A percentile compares a stretch with the other conserved stretches of the same genome.
Conservation (phyloP, 2,329 filamentous ascomycete genomes). For the Claviceps spartinae region DNA sequence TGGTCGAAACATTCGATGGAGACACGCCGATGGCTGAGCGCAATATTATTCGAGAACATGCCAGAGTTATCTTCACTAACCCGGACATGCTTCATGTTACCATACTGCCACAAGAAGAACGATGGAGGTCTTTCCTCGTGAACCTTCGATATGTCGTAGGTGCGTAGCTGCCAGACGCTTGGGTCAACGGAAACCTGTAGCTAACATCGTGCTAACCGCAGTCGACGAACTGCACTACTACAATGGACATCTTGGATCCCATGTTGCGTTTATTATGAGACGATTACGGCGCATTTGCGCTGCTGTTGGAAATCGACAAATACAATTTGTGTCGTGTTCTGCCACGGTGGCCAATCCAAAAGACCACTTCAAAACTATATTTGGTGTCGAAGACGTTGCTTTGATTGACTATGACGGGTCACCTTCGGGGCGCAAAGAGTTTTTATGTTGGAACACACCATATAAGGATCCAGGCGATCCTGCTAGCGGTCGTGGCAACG, state of each 20-base stretch:
- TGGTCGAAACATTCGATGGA: slow-evolving; percentile 92
- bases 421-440: slow-evolving; percentile 80
- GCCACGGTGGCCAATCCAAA: slow-evolving; percentile 89
- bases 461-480: slow-evolving; percentile 82
- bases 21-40: slow-evolving; percentile 77
- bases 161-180: slow-evolving; percentile 10
- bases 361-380: slow-evolving; percentile 87
- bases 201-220: slow-evolving; percentile 8
- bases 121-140: slow-evolving; percentile 78
- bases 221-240: slow-evolving; percentile 91
- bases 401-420: slow-evolving; percentile 87
- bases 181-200: not conserved
- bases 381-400: slow-evolving; percentile 68
- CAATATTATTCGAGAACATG: slow-evolving; percentile 72
- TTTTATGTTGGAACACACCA: slow-evolving; percentile 95
- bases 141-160: slow-evolving; percentile 80
- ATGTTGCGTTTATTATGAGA: slow-evolving; percentile 91
- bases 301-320: slow-evolving; percentile 68
- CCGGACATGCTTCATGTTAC: slow-evolving; percentile 96
- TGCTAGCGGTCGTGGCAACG: slow-evolving; percentile 71
- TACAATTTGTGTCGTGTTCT: slow-evolving; percentile 91
- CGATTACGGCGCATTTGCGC: slow-evolving; percentile 77
- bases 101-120: slow-evolving; percentile 80
- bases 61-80: slow-evolving; percentile 90
- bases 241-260: slow-evolving; percentile 85